Percentiles rank a stretch among this genome's conserved stretches.
These are phyloP conservation scores for Trametes cingulata DNA, from an alignment of 768 basidiomycete genomes.

Conservation along the genomic window DNA sequence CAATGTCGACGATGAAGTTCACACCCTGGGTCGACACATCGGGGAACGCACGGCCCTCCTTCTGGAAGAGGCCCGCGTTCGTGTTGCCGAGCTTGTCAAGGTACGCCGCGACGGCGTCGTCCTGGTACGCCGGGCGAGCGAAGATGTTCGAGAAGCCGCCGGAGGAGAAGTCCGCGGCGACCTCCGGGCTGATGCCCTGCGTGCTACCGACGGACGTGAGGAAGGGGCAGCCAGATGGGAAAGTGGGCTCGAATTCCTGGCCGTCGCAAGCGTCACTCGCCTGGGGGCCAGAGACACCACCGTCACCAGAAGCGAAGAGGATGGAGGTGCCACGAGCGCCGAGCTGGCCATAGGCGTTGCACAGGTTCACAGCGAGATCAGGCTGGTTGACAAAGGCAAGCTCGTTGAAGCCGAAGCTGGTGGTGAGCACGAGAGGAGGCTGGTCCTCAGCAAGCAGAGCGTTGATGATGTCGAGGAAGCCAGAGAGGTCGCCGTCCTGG, in stretches of 20 bases:
- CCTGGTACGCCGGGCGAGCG: constrained; percentile 39
- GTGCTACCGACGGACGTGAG: constrained; percentile 40
- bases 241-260: constrained; percentile 31
- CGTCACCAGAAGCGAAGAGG: constrained; percentile 36
- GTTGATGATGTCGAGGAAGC: constrained; percentile 32
- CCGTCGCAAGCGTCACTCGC: constrained; percentile 26
- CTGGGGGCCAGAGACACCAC: constrained; percentile 31
- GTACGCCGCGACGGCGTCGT: constrained; percentile 38
- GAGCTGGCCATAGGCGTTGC: constrained; percentile 31
- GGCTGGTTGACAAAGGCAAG: constrained; percentile 16
- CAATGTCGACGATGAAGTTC: constrained; percentile 39
- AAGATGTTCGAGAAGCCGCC: constrained; percentile 42
- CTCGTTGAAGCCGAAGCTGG: constrained; percentile 33
- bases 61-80: constrained; percentile 34
- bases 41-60: constrained; percentile 46
- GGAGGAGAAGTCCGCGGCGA: constrained; percentile 34
- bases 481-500: constrained; percentile 22
- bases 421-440: constrained; percentile 32
- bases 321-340: constrained; percentile 35
- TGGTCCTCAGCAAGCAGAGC: constrained; percentile 22
- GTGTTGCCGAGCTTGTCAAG: constrained; percentile 34
- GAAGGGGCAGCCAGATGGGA: constrained; percentile 35
- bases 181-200: constrained; percentile 32
- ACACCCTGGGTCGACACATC: constrained; percentile 45
- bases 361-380: constrained; percentile 27